A percentile compares a stretch with the other conserved stretches of the same genome.
Evolutionary conservation across 208 protist species (phyloP).

Genomic region (Porcisia deanei): DNA sequence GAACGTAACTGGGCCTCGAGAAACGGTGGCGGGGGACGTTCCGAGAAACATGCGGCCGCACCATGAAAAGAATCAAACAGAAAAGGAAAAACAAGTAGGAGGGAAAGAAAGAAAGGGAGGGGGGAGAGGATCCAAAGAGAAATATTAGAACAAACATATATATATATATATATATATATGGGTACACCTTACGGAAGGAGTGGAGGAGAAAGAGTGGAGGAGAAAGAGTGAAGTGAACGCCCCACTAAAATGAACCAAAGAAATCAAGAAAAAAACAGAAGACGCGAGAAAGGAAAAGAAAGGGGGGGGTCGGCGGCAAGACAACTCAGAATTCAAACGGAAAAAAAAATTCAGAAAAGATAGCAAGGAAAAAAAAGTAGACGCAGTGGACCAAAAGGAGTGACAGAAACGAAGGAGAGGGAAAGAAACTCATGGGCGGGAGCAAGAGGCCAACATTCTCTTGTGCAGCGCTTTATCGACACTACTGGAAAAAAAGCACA

Average conservation of each 20-base stretch:
- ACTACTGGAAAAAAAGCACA: neutral
- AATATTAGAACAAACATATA: slow-evolving; percentile 8
- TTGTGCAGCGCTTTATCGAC: neutral
- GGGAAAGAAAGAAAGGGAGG: slow-evolving; percentile 14
- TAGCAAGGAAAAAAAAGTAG: neutral
- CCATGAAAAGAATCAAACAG: neutral
- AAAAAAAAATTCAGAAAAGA: neutral
- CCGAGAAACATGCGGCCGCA: neutral
- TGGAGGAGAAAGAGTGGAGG: too few relatives aligned
- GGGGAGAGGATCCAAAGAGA: neutral
- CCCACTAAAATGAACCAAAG: neutral
- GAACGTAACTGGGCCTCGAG: neutral
- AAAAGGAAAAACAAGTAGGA: neutral
- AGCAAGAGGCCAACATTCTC: neutral
- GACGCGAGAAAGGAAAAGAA: neutral
- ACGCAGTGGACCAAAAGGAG: neutral
- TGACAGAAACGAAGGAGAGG: neutral
- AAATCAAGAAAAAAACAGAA: neutral
- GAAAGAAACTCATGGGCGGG: too few relatives aligned
- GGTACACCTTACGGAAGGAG: too few relatives aligned
- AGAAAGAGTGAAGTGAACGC: too few relatives aligned
- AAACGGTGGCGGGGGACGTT: neutral
- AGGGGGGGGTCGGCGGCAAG: neutral
- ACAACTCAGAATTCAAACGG: neutral
- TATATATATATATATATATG: neutral